phyloP scores from a whole-genome alignment of 768 basidiomycete genomes.

The Boletus sp. region DNA sequence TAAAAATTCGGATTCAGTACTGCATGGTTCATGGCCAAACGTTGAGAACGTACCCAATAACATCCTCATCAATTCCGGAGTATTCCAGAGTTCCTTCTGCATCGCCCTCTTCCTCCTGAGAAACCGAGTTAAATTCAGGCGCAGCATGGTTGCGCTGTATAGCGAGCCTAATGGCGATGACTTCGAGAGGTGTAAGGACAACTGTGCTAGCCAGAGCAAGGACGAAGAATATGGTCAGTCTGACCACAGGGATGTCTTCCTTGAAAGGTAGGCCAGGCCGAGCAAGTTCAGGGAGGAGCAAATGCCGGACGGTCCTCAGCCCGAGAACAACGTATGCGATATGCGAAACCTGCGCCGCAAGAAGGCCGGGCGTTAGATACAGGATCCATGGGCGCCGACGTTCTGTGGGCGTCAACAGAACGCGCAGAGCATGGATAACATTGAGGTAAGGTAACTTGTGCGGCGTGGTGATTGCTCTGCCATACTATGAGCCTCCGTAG shows the following conservation, averaged over 20 bases:
- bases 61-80: slow-evolving; percentile 72
- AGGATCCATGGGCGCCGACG: slow-evolving; percentile 75
- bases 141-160: slow-evolving; percentile 84
- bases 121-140: slow-evolving; percentile 68
- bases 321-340: slow-evolving; percentile 46
- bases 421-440: slow-evolving; percentile 55
- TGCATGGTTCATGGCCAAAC: neutral
- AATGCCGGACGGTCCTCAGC: slow-evolving; percentile 41
- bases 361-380: slow-evolving; percentile 73
- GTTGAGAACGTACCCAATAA: slow-evolving; percentile 62
- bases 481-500: slow-evolving; percentile 1
- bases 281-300: slow-evolving; percentile 58
- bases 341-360: slow-evolving; percentile 43
- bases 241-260: slow-evolving; percentile 47
- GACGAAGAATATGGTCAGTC: slow-evolving; percentile 53
- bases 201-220: slow-evolving; percentile 55
- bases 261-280: slow-evolving; percentile 31
- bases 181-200: slow-evolving; percentile 74
- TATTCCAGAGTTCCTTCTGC: slow-evolving; percentile 60
- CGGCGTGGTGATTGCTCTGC: slow-evolving; percentile 80
- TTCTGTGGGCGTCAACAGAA: slow-evolving; percentile 80
- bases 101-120: slow-evolving; percentile 71
- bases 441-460: slow-evolving; percentile 68
- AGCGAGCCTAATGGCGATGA: slow-evolving; percentile 73
- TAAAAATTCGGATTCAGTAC: slow-evolving; percentile 26